Evolutionary conservation across 139 green algal species (phyloP), one percentile per base, ranked within the genome.

Genomic region (Haematococcus lacustris): DNA sequence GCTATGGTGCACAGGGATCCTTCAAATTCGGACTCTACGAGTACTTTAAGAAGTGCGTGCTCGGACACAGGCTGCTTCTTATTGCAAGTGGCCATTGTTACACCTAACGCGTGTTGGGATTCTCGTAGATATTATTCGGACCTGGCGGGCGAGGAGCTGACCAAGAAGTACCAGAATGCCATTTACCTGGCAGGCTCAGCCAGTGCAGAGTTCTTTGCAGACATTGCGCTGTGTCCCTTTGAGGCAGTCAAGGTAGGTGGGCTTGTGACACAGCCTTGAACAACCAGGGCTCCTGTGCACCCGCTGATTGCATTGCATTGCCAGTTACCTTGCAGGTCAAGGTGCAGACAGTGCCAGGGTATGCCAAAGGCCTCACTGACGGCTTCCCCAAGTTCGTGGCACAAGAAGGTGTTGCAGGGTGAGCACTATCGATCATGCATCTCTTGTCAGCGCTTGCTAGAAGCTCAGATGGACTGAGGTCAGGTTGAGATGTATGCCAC

Each of bases 11-110:
- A 1, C 91, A 97, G 80, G 93, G 93, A 32, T 87, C 88, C 3
- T 91, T 88, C 75, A 98, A 98, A 83, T 97, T 96, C 53, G 90
- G 92, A 9, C 86, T 95, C 21, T 97, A 97, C 70, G 92, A 96
- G 83, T 91, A 88, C 78, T 95, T 95, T 80, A 95, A 95, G 88
- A 94, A 95, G 88, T 92, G 66, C 83, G 87, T 78, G 23, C 32
- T 65, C 17, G 47, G 13, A 21, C 21, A 21, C 47, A 57, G 21
- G 17, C 21, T 21, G 21, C 13, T 57, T 57, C 17, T 13, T 57
- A 57, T 57, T 57, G 47, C 47, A 57, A 57, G 47, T 57, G 47
- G 17, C 47, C 13, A 57, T n/a, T 57, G 47, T n/a, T 57, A n/a
- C n/a, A n/a, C n/a, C n/a, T n/a, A n/a, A n/a, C n/a, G n/a, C n/a